phyloP scores from a whole-genome alignment of 2,329 filamentous ascomycete genomes.

The Plectosphaerella plurivora region DNA sequence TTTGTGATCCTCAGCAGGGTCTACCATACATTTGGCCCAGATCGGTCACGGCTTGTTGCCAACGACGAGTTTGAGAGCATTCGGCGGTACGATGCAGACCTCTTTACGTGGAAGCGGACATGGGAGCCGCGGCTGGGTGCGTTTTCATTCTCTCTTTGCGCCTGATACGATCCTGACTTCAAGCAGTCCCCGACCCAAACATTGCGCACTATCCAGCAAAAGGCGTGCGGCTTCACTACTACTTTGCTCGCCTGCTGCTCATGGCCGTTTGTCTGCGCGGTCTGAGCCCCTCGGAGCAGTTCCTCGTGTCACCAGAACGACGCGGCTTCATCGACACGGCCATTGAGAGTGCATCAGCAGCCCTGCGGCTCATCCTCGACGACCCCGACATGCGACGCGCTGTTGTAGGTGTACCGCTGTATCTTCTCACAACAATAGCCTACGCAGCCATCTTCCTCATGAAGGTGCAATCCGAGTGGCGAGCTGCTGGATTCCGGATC shows the following conservation, averaged over 20 bases:
- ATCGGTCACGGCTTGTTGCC: constrained; percentile 33
- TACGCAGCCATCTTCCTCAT: constrained; percentile 26
- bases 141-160: background rate
- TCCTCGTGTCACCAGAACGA: constrained; percentile 37
- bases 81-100: constrained; percentile 20
- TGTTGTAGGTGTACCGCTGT: constrained; percentile 24
- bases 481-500: constrained; percentile 17
- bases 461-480: constrained; percentile 25
- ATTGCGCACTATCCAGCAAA: constrained; percentile 44
- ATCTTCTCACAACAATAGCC: constrained; percentile 25
- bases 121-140: constrained; percentile 29
- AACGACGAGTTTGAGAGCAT: constrained; percentile 26
- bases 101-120: constrained; percentile 28
- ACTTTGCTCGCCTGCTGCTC: constrained; percentile 45
- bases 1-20: constrained; percentile 57
- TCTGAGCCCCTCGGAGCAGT: constrained; percentile 23
- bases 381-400: constrained; percentile 23
- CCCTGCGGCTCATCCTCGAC: constrained; percentile 21
- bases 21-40: constrained; percentile 54
- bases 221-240: constrained; percentile 42
- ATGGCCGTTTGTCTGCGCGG: constrained; percentile 42
- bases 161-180: constrained; percentile 9
- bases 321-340: constrained; percentile 36
- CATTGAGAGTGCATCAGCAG: constrained; percentile 27
- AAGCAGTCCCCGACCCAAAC: constrained; percentile 35